Conservation (phyloP, 768 basidiomycete genomes). For the Dacryopinax spathularia region DNA sequence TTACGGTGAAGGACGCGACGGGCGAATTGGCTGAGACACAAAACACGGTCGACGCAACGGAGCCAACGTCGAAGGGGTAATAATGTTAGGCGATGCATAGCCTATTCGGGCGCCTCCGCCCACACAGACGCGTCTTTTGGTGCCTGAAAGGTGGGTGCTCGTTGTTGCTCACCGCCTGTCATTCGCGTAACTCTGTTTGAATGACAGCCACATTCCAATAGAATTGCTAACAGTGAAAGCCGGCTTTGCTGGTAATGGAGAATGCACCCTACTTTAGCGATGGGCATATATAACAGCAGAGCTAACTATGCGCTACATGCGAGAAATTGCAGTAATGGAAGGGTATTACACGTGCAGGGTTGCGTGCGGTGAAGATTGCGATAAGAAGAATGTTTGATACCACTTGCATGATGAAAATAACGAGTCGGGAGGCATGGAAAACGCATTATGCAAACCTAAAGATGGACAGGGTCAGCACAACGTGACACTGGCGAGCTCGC, state of each 20-base stretch:
- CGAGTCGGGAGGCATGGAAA: too few species aligned
- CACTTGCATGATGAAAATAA: too few species aligned
- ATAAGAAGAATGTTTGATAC: too few species aligned
- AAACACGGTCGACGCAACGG: conserved; percentile 1
- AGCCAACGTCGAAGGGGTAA: not conserved
- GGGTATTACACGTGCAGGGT: conserved; percentile 2
- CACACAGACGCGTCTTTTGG: too few species aligned
- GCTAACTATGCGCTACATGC: not conserved
- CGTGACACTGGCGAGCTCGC: too few species aligned
- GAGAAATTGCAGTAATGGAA: not conserved
- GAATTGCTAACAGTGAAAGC: too few species aligned
- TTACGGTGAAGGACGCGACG: not conserved
- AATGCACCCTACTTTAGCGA: not conserved
- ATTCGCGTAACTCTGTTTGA: too few species aligned
- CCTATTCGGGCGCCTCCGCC: not conserved
- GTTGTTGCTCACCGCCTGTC: not conserved
- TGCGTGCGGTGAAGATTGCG: not conserved
- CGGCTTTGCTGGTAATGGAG: too few species aligned
- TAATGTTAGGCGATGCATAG: not conserved
- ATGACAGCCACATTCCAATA: not conserved
- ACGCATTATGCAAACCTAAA: too few species aligned
- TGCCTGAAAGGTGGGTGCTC: not conserved
- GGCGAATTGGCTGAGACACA: not conserved
- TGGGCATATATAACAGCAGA: not conserved
- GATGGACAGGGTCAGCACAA: too few species aligned